Percentiles rank a stretch among this genome's conserved stretches.
Evolutionary conservation across 257 asterid genomes (phyloP).

Genomic region (Striga asiatica): DNA sequence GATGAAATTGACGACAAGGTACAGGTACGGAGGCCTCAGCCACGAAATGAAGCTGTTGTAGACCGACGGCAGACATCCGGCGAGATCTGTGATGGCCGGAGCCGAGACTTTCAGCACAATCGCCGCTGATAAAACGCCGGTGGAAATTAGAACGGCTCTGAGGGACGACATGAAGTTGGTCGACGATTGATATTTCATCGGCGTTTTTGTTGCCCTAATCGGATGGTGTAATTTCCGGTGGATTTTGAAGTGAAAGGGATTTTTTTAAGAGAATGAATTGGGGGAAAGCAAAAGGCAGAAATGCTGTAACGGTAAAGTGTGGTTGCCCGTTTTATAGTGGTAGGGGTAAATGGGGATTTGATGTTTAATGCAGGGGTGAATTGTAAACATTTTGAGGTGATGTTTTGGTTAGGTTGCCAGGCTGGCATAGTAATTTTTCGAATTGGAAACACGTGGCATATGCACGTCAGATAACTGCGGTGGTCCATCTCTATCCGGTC

Average conservation of each 20-base stretch:
- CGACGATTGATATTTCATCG: constrained; percentile 15
- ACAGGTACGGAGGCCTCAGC: constrained; percentile 73
- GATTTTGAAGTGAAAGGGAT: too few relatives aligned
- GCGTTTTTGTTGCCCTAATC: too few relatives aligned
- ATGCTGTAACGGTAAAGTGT: background rate
- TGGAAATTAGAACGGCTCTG: constrained; percentile 35
- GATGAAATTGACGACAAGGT: constrained; percentile 71
- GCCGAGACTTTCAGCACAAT: constrained; percentile 36
- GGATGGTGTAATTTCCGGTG: too few relatives aligned
- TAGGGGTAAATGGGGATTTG: background rate
- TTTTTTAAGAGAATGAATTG: too few relatives aligned
- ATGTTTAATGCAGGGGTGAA: background rate
- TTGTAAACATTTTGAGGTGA: background rate
- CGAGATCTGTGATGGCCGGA: constrained; percentile 39
- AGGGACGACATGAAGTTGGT: constrained; percentile 15
- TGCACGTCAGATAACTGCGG: constrained; percentile 11
- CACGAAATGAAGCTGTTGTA: constrained; percentile 54
- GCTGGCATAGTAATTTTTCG: background rate
- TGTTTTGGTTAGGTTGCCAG: constrained; percentile 5
- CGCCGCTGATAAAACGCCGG: constrained; percentile 49
- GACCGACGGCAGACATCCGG: constrained; percentile 38
- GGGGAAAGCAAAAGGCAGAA: background rate
- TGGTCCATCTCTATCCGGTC: constrained; percentile 8
- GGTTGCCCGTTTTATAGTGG: constrained; percentile 5
- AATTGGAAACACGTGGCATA: constrained; percentile 13